Conservation (phyloP, 768 basidiomycete species). For the Lentinula sp. region DNA sequence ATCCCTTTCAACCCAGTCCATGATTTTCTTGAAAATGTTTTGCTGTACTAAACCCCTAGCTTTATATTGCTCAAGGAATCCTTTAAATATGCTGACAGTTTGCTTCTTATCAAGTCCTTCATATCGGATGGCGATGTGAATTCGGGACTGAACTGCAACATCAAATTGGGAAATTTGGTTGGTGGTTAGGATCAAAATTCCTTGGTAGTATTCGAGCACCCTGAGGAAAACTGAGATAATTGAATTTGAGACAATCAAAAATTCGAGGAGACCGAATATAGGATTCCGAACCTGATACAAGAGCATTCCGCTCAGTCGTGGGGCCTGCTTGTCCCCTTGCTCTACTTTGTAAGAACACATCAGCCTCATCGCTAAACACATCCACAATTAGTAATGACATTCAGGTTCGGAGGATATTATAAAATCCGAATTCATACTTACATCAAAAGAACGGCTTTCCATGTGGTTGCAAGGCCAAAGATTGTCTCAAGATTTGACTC, state of each 20-base stretch:
- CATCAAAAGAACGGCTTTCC: slow-evolving; percentile 28
- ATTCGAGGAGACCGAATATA: background rate
- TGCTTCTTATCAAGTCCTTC: background rate
- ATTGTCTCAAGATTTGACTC: slow-evolving; percentile 17
- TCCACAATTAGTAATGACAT: too few species aligned
- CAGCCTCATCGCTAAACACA: slow-evolving; percentile 22
- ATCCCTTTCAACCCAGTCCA: background rate
- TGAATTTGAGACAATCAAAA: background rate
- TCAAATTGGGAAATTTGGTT: slow-evolving; percentile 24
- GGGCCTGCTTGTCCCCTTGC: slow-evolving; percentile 8
- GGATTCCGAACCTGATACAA: slow-evolving; percentile 16
- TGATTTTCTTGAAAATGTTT: background rate
- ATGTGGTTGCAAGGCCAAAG: slow-evolving; percentile 22
- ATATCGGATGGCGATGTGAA: background rate
- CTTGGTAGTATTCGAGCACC: slow-evolving; percentile 30
- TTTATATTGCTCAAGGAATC: background rate
- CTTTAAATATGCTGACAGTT: background rate
- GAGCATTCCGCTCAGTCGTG: slow-evolving; percentile 21
- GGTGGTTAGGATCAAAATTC: slow-evolving; percentile 29
- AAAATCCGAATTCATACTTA: background rate
- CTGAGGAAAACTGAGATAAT: slow-evolving; percentile 21
- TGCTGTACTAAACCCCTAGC: background rate
- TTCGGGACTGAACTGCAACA: background rate
- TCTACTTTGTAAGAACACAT: slow-evolving; percentile 25
- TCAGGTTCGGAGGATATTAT: background rate